phyloP scores from a whole-genome alignment of 192 early-diverging fungal species.

The Chytriomyces confervae region DNA sequence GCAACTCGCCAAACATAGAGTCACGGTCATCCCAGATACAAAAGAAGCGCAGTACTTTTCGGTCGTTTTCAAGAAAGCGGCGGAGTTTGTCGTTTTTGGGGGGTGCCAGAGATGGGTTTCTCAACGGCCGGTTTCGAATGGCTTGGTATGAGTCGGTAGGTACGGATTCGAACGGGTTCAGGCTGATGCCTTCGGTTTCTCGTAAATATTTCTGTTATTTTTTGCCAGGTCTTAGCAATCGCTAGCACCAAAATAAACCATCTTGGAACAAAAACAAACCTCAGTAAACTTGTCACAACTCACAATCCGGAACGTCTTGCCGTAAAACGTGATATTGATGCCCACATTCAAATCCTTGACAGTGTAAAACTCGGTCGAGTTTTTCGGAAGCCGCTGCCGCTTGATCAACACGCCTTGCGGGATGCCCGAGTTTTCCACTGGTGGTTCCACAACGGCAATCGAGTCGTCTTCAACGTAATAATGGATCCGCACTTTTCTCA shows the following conservation, averaged over 20 bases:
- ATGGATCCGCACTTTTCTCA: constrained; percentile 61
- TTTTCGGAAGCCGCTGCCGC: constrained; percentile 64
- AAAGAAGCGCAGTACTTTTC: constrained; percentile 67
- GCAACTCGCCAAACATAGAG: constrained; percentile 64
- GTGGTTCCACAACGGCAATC: constrained; percentile 69
- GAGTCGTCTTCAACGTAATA: constrained; percentile 72
- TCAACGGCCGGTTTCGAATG: constrained; percentile 50
- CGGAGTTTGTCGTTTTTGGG: constrained; percentile 59
- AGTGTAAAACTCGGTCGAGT: constrained; percentile 56
- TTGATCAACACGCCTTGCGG: constrained; percentile 70
- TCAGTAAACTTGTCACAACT: constrained; percentile 66
- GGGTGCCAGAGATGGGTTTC: constrained; percentile 32
- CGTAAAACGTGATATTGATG: constrained; percentile 66
- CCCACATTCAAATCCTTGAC: constrained; percentile 63
- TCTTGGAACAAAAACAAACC: constrained; percentile 42
- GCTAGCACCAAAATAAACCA: not conserved
- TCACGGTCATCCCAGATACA: constrained; percentile 70
- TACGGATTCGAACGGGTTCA: constrained; percentile 60
- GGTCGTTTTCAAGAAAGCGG: constrained; percentile 65
- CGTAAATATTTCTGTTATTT: constrained; percentile 54
- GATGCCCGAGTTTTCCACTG: constrained; percentile 66
- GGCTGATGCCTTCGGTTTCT: constrained; percentile 55
- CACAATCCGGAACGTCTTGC: constrained; percentile 65
- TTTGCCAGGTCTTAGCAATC: not conserved
- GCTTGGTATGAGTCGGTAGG: constrained; percentile 61